Conservation (phyloP, 768 basidiomycete genomes). For the Imleria badia region DNA sequence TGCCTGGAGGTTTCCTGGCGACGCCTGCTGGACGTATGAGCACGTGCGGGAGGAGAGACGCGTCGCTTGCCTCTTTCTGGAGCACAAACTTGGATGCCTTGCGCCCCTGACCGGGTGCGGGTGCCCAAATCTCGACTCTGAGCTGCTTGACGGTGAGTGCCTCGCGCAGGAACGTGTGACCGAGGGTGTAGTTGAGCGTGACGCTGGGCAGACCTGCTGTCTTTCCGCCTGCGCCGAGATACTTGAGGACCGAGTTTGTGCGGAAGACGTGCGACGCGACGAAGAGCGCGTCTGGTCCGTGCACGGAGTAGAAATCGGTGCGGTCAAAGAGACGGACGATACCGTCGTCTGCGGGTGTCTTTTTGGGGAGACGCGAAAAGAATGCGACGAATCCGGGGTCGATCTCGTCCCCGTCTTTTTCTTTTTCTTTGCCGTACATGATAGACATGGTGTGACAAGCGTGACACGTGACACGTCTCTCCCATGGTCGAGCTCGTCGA, state of each 20-base stretch:
- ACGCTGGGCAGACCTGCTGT: constrained; percentile 71
- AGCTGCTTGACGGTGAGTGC: constrained; percentile 89
- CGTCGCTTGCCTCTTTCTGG: constrained; percentile 67
- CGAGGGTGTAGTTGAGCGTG: constrained; percentile 70
- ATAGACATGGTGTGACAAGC: constrained; percentile 43
- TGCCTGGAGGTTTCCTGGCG: constrained; percentile 67
- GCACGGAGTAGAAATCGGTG: constrained; percentile 81
- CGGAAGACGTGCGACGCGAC: constrained; percentile 81
- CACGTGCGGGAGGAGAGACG: not conserved
- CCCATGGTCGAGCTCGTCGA: constrained; percentile 39
- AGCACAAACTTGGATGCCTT: constrained; percentile 73
- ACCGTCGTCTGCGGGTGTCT: constrained; percentile 70
- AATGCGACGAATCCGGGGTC: constrained; percentile 78
- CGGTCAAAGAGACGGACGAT: constrained; percentile 88
- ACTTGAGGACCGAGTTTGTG: constrained; percentile 92
- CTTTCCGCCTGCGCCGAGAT: constrained; percentile 69
- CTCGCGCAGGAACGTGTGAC: constrained; percentile 81
- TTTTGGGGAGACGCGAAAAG: constrained; percentile 58
- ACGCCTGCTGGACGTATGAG: constrained; percentile 51
- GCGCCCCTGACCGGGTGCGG: constrained; percentile 72
- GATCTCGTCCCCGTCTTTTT: constrained; percentile 49
- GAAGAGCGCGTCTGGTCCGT: constrained; percentile 86
- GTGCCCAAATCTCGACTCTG: constrained; percentile 86
- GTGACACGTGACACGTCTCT: constrained; percentile 17
- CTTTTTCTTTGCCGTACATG: constrained; percentile 70